phyloP scores from a whole-genome alignment of 1,284 basidiomycete species.

The Moesziomyces parantarcticus region DNA sequence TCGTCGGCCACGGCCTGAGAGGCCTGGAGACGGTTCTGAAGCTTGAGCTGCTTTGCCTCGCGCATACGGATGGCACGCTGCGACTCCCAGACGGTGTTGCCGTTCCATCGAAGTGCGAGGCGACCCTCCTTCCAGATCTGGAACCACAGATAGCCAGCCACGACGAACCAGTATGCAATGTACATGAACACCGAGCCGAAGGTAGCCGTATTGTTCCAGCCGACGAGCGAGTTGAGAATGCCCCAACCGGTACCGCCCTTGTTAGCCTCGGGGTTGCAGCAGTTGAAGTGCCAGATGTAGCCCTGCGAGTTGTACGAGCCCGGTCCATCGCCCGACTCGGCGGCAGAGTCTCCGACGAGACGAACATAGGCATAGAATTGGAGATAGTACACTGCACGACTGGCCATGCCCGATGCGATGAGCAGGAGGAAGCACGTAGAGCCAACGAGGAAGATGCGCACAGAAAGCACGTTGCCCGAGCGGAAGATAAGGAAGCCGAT shows the following conservation, averaged over 20 bases:
- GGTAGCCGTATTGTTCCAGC: conserved; percentile 65
- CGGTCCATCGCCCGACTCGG: conserved; percentile 58
- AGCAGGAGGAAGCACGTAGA: conserved; percentile 62
- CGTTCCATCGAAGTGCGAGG: conserved; percentile 11
- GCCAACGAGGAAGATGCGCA: conserved; percentile 58
- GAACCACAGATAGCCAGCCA: conserved; percentile 51
- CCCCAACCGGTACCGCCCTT: conserved; percentile 68
- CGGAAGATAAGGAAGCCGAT: conserved; percentile 61
- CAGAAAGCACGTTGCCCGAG: conserved; percentile 46
- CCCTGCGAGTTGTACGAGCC: conserved; percentile 56
- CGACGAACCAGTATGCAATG: conserved; percentile 58
- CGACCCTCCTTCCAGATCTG: conserved; percentile 52
- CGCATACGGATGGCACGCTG: conserved; percentile 14
- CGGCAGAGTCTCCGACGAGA: conserved; percentile 58
- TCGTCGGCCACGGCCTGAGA: conserved; percentile 6
- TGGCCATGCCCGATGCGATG: conserved; percentile 63
- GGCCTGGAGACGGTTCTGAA: conserved; percentile 1
- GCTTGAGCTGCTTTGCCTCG: conserved; percentile 8
- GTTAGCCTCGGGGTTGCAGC: conserved; percentile 77
- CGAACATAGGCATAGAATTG: conserved; percentile 61
- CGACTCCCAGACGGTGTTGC: conserved; percentile 41
- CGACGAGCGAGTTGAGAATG: conserved; percentile 61
- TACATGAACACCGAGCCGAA: conserved; percentile 57
- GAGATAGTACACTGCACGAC: conserved; percentile 59
- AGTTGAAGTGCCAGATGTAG: conserved; percentile 74